Percentiles rank a stretch among this genome's conserved stretches.
These are phyloP conservation scores for Tephrocybe rancida DNA, from an alignment of 768 basidiomycete genomes.

Conservation along the genomic window DNA sequence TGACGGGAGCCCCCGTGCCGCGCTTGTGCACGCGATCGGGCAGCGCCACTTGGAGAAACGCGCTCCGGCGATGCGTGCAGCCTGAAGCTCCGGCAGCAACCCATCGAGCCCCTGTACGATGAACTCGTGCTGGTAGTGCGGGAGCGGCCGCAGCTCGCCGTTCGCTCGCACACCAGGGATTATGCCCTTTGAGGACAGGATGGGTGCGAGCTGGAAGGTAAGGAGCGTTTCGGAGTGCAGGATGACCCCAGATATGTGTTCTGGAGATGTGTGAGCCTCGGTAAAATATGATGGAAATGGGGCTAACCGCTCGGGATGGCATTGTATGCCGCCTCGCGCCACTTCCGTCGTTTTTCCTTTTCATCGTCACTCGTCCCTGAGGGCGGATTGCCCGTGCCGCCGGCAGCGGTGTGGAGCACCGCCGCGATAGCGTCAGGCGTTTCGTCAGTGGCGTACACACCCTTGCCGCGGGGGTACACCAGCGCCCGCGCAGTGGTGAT, in stretches of 20 bases:
- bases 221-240: slow-evolving; percentile 50
- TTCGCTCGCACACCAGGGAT: slow-evolving; percentile 54
- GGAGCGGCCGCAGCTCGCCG: slow-evolving; percentile 47
- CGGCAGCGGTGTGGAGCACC: slow-evolving; percentile 37
- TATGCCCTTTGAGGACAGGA: slow-evolving; percentile 45
- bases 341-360: slow-evolving; percentile 39
- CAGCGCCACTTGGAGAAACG: slow-evolving; percentile 55
- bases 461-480: slow-evolving; percentile 50
- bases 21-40: slow-evolving; percentile 47
- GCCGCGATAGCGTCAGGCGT: slow-evolving; percentile 44
- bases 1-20: slow-evolving; percentile 36
- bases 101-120: slow-evolving; percentile 53
- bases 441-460: slow-evolving; percentile 58
- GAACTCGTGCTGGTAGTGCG: slow-evolving; percentile 45
- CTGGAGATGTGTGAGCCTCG: not conserved
- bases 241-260: slow-evolving; percentile 49
- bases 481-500: slow-evolving; percentile 45
- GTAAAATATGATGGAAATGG: not conserved
- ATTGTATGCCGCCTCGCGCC: slow-evolving; percentile 47
- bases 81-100: slow-evolving; percentile 42
- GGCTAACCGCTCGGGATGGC: slow-evolving; percentile 41
- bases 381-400: slow-evolving; percentile 24
- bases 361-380: slow-evolving; percentile 36
- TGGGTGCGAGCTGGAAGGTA: slow-evolving; percentile 49
- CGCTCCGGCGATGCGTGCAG: slow-evolving; percentile 44